Base-by-base conservation (phyloP, 2,329 filamentous ascomycete genomes). In the Fusarium nisikadoi region DNA sequence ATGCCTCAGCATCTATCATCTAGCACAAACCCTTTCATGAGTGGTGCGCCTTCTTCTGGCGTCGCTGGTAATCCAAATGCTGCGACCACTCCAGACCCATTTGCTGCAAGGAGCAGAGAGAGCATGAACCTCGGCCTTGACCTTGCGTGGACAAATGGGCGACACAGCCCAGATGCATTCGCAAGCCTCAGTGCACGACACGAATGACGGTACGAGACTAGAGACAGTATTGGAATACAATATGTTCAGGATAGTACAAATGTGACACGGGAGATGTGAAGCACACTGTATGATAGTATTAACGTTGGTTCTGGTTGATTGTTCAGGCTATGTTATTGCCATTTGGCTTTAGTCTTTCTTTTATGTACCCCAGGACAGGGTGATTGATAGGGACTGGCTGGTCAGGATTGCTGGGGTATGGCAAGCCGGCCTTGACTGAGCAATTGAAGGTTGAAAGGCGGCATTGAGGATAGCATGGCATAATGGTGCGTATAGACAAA, bases 161-260 rank as follows among this genome's bases (percentile, higher is more conserved):
- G 93, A 45, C 92, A 94, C 77, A 94, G 92, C 75, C 93, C 93
- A 7, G 93, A 95, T 80, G 93, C 93, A 19, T 95, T 94, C 85
- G 90, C 92, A 5, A 93, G 91, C 55, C 83, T 95, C 71, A 94
- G 92, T 76, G 89, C 92, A 57, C 84, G 87, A 72, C 86, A 88
- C 76, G 82, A 79, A 77, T 86, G 75, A 82, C 77, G 62, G 79
- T 71, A 81, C 67, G 65, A 73, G 42, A 65, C 39, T 10, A 55
- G 27, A 61, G 52, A 31, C 45, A 53, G 58, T 27, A 52, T 64
- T 67, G 69, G 58, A 49, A 71, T 68, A 72, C 54, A 53, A 47
- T 56, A 64, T 69, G 53, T 54, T 49, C 63, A 70, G 72, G 73
- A 74, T 72, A 76, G 62, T 73, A 70, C 63, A 76, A 68, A 71